Evolutionary conservation across 139 green algal species (phyloP), one percentile per base, ranked within the genome.

Genomic region (Penium margaritaceum): DNA sequence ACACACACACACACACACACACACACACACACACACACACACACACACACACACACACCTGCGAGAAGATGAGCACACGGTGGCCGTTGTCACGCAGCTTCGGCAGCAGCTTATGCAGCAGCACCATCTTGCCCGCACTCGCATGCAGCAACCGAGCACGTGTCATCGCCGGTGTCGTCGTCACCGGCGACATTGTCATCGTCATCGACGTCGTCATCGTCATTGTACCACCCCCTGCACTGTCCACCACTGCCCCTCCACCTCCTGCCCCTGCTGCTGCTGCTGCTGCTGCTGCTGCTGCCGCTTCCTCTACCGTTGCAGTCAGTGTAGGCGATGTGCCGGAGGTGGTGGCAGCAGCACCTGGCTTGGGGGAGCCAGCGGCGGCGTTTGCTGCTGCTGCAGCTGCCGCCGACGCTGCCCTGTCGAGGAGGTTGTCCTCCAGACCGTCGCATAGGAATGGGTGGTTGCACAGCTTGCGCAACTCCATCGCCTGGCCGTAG

Each of bases 381-480:
- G n/a, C n/a, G n/a, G n/a, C n/a, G n/a, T n/a, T n/a, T n/a, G n/a
- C n/a, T n/a, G n/a, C n/a, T n/a, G n/a, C n/a, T n/a, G n/a, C n/a
- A n/a, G n/a, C n/a, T n/a, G n/a, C n/a, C n/a, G n/a, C n/a, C 19
- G n/a, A n/a, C n/a, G n/a, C n/a, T n/a, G n/a, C n/a, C n/a, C n/a
- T n/a, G n/a, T n/a, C n/a, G 1, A 78, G 37, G 34, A 94, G 85
- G 80, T 96, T 85, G 5, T 93, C 83, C 80, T 95, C 90, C 61
- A 96, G 72, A 0, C 88, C 88, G 30, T 93, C 80, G 81, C 89
- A 95, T 63, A 97, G 77, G 70, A 90, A 95, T 47, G 91, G 90
- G 78, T 97, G 91, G 83, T 90, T 94, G 89, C 91, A 97, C 37
- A 95, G 83, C 83, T 97, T 97, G 74, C 92, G 88, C 72, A 97